A percentile compares a stretch with the other conserved stretches of the same genome.
phyloP scores from a whole-genome alignment of 2,329 filamentous ascomycete genomes.

The Ceratocystis cubensis region DNA sequence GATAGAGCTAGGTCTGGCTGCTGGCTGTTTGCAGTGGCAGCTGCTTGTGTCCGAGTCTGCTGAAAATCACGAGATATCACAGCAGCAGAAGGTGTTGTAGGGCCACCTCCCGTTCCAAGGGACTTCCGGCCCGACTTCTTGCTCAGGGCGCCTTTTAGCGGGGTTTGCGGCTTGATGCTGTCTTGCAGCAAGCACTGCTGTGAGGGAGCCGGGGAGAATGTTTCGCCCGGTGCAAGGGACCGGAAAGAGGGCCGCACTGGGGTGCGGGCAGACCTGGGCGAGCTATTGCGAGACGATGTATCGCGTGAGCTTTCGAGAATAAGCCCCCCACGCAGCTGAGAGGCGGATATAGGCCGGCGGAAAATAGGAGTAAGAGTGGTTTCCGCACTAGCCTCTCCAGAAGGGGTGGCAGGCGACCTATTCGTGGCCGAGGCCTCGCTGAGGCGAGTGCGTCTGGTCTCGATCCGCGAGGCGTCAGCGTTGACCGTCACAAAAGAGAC shows the following conservation, averaged over 20 bases:
- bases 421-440: neutral
- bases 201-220: constrained; percentile 2
- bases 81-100: neutral
- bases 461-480: neutral
- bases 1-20: neutral
- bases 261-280: neutral
- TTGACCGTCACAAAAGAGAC: constrained; percentile 5
- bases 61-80: no score
- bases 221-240: constrained; percentile 12
- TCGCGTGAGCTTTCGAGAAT: constrained; percentile 8
- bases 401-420: neutral
- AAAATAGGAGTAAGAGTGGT: neutral
- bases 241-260: constrained; percentile 7
- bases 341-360: neutral
- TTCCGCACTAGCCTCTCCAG: neutral
- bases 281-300: neutral
- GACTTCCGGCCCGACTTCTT: constrained; percentile 10
- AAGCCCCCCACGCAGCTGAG: constrained; percentile 11
- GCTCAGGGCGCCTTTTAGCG: neutral
- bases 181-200: neutral
- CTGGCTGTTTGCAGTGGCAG: neutral
- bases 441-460: constrained; percentile 3
- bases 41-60: no score
- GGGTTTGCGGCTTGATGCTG: constrained; percentile 6
- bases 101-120: neutral